phyloP scores from a whole-genome alignment of 1,284 basidiomycete species.

The Cryptococcus sp. region DNA sequence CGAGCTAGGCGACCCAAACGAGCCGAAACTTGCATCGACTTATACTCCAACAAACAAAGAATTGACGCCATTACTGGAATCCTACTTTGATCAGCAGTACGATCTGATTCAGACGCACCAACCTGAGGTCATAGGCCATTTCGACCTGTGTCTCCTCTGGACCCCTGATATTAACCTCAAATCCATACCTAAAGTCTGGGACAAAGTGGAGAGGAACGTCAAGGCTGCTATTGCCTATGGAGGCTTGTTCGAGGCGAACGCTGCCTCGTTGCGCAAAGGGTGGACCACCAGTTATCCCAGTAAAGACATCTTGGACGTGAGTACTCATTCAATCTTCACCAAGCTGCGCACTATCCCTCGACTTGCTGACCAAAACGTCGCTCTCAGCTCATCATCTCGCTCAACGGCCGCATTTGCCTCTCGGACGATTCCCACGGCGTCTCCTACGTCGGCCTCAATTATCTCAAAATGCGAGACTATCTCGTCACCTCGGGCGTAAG shows the following conservation, averaged over 20 bases:
- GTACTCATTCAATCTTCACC: constrained; percentile 31
- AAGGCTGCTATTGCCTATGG: constrained; percentile 74
- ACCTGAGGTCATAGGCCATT: constrained; percentile 90
- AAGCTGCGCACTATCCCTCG: neutral
- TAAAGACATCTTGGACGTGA: constrained; percentile 70
- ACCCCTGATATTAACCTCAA: constrained; percentile 61
- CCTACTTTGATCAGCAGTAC: constrained; percentile 83
- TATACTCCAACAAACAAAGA: constrained; percentile 20
- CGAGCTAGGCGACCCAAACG: constrained; percentile 3
- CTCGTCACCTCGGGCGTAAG: constrained; percentile 63
- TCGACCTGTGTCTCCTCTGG: constrained; percentile 87
- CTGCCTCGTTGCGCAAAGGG: constrained; percentile 87
- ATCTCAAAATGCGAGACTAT: constrained; percentile 68
- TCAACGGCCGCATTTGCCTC: constrained; percentile 74
- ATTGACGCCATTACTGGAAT: constrained; percentile 57
- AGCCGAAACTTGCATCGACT: constrained; percentile 9
- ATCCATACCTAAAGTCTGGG: constrained; percentile 63
- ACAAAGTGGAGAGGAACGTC: constrained; percentile 74
- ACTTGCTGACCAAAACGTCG: neutral
- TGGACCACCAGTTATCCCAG: constrained; percentile 86
- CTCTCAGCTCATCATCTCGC: constrained; percentile 65
- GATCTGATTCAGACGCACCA: constrained; percentile 66
- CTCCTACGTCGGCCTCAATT: constrained; percentile 84
- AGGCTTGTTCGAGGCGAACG: constrained; percentile 90
- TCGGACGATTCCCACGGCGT: constrained; percentile 97